Base-by-base conservation (phyloP, 352 stramenopile genomes). In the Thalassiosira sp. region DNA sequence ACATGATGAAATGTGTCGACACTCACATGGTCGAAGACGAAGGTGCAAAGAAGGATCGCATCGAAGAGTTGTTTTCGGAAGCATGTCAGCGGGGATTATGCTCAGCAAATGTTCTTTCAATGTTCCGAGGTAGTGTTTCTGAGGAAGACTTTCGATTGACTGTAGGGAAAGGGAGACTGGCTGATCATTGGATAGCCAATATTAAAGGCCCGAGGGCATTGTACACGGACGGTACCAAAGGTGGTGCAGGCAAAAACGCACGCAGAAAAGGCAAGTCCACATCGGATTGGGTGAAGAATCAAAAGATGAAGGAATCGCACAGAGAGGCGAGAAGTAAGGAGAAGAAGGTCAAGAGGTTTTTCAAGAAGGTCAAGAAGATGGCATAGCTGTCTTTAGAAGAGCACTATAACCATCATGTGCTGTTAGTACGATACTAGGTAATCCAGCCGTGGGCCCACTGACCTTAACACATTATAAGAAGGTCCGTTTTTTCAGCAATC, bases 1-100 rank as follows among this genome's bases (percentile, higher is more conserved):
- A 79, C 57, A 79, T 82, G 66, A 85, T 85, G 77, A 81, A 72
- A 40, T 82, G 77, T 24, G 51, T 76, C 1, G 25, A 57, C 3
- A 73, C 20, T 0, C 49, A 85, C 54, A 42, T 76, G 46, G 42
- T 16, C 2, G 24, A 37, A 31, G 42, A 82, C 56, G 1, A 15
- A 8, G 63, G 75, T 25, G 43, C 15, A 15, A 85, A 69, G 53
- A 69, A 77, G 46, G 66, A 81, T 67, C 31, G 33, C 15, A 67
- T 82, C 22, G 48, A 76, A 48, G 58, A 77, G 52, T 37, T 85
- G 13, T 85, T 85, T 70, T 76, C 66, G 2, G 64, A 82, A 16
- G 72, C 77, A 10, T 82, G 74, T 54, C 48, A 66, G 27, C 59
- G 61, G 51, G 76, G 76, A 53, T 51, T 84, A 16, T 73, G 65